Evolutionary conservation across 2,329 filamentous ascomycete species (phyloP).

Genomic region (Fusarium sp.): DNA sequence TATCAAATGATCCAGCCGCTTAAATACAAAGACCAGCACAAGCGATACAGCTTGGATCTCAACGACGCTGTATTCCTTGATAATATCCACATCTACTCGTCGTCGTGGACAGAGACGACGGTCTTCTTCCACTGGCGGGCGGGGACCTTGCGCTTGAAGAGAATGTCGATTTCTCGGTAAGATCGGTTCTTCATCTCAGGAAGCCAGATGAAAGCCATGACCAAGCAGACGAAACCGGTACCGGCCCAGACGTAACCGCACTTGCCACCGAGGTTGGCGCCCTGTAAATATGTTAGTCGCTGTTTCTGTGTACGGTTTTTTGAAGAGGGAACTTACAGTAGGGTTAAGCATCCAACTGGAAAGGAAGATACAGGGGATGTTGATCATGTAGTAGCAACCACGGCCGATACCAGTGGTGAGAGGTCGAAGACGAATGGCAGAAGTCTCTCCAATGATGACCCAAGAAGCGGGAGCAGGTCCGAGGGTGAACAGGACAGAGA

Average conservation of each 20-base stretch:
- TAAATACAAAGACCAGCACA: conserved; percentile 8
- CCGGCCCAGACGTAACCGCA: conserved; percentile 72
- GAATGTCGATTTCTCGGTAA: conserved; percentile 72
- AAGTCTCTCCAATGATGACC: conserved; percentile 77
- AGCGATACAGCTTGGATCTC: not conserved
- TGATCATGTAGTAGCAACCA: conserved; percentile 72
- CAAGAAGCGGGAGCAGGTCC: conserved; percentile 74
- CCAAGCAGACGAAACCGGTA: conserved; percentile 68
- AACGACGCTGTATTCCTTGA: too few species aligned
- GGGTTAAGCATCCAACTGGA: conserved; percentile 72
- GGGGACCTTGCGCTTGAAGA: conserved; percentile 66
- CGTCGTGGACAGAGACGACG: conserved; percentile 68
- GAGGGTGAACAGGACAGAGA: conserved; percentile 74
- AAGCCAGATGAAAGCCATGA: conserved; percentile 62
- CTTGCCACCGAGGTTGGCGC: conserved; percentile 64
- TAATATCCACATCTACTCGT: conserved; percentile 64
- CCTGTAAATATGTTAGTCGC: conserved; percentile 50
- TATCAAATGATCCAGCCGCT: conserved; percentile 9
- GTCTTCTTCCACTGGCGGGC: conserved; percentile 70
- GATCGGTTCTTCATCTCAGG: conserved; percentile 71
- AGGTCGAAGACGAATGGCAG: conserved; percentile 72
- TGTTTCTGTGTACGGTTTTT: not conserved
- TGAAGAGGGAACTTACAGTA: conserved; percentile 50
- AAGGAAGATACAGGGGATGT: conserved; percentile 76
- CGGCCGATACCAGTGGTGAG: conserved; percentile 76